Base-by-base conservation (phyloP, 371 early-diverging fungal genomes). In the Zopfochytrium polystomum region DNA sequence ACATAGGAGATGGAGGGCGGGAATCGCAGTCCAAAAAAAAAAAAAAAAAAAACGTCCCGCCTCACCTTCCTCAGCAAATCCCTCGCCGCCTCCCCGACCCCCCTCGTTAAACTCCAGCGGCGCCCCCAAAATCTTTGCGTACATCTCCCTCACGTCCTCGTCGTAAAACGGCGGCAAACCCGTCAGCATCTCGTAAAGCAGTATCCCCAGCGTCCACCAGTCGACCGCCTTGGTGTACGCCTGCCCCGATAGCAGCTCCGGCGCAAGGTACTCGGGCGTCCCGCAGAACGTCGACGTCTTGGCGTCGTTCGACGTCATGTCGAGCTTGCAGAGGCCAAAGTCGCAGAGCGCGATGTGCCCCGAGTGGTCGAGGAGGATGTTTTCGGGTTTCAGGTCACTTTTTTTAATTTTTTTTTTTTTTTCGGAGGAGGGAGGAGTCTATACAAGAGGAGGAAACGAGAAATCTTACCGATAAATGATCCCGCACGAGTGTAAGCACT, bases 311-410 rank as follows among this genome's bases (percentile, higher is more conserved):
- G n/a, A n/a, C 31, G 73, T 75, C 71, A 76, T 74, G 76, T 83
- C 73, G 81, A 91, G 90, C 75, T 96, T 96, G 82, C 96, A 96
- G 62, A 99, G 84, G 0, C 99, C 98, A 80, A 97, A 97, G 81
- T 98, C 99, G 73, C 92, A 91, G 32, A 99, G 82, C 5, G 94
- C 94, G 71, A 99, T 95, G 75, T 97, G 97, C 23, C 99, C 99
- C 27, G 86, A 87, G 72, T 87, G 89, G 74, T 91, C 92, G n/a
- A 97, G 73, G 58, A 97, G 78, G 55, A 99, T 95, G 75, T 97
- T 97, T 69, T 97, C 98, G 6, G 95, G 96, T 67, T 95, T 95
- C 33, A 95, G 77, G 73, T 95, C 98, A 55, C 90, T 53, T 2
- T 18, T 2, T 5, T 6, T 31, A 20, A 13, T 9, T 48, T 48